Evolutionary conservation across 164 flowering plant species (phyloP).

Genomic region (Berberis thunbergii): DNA sequence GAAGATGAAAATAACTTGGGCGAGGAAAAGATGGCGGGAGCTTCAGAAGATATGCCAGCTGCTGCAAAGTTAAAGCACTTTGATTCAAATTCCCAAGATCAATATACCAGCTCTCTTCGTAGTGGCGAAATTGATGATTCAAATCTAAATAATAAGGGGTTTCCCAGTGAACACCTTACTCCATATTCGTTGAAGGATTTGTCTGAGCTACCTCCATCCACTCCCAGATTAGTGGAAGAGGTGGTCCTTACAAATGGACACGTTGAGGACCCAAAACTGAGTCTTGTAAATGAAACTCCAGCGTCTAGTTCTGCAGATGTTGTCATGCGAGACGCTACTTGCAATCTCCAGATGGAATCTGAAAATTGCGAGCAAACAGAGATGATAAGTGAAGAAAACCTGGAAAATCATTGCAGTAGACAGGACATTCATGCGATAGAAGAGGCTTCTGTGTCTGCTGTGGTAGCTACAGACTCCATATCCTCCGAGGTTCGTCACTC

Average conservation of each 20-base stretch:
- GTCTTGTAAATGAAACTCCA: constrained; percentile 5
- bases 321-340: constrained; percentile 9
- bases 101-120: background rate
- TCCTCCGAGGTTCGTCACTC: constrained; percentile 11
- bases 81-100: constrained; percentile 10
- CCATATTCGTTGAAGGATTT: constrained; percentile 24
- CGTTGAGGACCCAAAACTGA: constrained; percentile 20
- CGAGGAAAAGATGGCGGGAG: constrained; percentile 21
- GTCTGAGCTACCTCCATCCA: constrained; percentile 21
- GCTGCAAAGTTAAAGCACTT: background rate
- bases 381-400: constrained; percentile 14
- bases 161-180: constrained; percentile 11
- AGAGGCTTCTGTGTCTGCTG: constrained; percentile 11
- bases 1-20: constrained; percentile 3
- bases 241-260: constrained; percentile 23
- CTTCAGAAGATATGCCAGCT: constrained; percentile 15
- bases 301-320: constrained; percentile 8
- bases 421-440: constrained; percentile 16
- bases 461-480: constrained; percentile 9
- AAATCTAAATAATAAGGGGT: constrained; percentile 7
- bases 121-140: background rate
- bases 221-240: no score
- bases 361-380: constrained; percentile 27
- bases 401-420: constrained; percentile 16
- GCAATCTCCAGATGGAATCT: constrained; percentile 40